Evolutionary conservation across 75 land plant genomes (phyloP).

Genomic region (Picea glauca): DNA sequence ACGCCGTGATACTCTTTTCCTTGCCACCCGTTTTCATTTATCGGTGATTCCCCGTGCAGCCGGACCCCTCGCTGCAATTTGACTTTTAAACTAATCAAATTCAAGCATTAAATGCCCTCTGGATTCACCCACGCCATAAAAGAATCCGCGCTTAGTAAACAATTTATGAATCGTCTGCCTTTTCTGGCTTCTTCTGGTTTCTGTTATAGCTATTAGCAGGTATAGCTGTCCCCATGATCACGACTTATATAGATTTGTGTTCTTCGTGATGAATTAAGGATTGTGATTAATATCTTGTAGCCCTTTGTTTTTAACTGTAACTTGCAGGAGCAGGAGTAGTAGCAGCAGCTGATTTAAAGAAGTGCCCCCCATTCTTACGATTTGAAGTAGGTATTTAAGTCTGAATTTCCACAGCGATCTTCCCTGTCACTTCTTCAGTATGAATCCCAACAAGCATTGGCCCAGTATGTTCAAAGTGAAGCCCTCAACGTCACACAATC

Average conservation of each 20-base stretch:
- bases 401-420: not conserved
- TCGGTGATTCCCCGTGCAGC: too few relatives aligned
- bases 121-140: not conserved
- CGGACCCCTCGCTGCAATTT: not conserved
- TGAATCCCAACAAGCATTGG: slow-evolving; percentile 61
- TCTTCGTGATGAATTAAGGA: too few relatives aligned
- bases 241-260: too few relatives aligned
- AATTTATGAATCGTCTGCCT: not conserved
- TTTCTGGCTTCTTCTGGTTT: not conserved
- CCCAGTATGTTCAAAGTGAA: slow-evolving; percentile 74
- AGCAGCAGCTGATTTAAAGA: not conserved
- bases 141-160: too few relatives aligned
- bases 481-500: slow-evolving; percentile 39
- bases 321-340: not conserved
- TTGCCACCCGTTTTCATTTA: not conserved
- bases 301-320: not conserved
- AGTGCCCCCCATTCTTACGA: not conserved
- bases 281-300: not conserved
- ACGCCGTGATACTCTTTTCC: not conserved
- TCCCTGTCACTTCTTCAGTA: not conserved
- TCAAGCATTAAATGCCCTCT: not conserved
- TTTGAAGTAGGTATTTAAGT: not conserved
- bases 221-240: not conserved
- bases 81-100: not conserved
- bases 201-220: not conserved